Conservation (phyloP, 2,329 filamentous ascomycete species). For the Apiospora koreana region DNA sequence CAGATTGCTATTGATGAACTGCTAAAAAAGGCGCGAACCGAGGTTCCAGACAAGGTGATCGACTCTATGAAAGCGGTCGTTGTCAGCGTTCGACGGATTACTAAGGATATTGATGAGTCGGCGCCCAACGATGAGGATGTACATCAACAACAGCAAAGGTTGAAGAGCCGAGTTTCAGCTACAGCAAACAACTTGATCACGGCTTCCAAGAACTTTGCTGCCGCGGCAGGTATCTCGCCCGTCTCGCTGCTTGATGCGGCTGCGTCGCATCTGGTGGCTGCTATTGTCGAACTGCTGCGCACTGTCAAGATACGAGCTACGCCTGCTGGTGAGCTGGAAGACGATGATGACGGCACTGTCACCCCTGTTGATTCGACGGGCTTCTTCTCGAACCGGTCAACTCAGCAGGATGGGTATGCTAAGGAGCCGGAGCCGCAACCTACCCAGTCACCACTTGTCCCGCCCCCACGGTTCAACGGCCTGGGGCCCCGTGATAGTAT, state of each 20-base stretch:
- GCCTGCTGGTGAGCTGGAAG: constrained; percentile 73
- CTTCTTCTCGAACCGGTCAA: constrained; percentile 65
- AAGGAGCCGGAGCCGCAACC: constrained; percentile 32
- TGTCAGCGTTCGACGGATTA: constrained; percentile 79
- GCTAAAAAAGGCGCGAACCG: constrained; percentile 71
- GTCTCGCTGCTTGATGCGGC: constrained; percentile 94
- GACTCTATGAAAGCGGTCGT: constrained; percentile 88
- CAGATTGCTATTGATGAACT: constrained; percentile 93
- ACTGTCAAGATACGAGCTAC: constrained; percentile 81
- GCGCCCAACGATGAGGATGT: constrained; percentile 53
- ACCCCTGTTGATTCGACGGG: constrained; percentile 68
- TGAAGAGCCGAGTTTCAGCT: constrained; percentile 82
- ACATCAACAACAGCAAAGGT: constrained; percentile 62
- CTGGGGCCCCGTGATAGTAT: constrained; percentile 59
- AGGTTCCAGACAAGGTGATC: constrained; percentile 74
- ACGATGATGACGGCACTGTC: constrained; percentile 69
- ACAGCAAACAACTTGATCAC: constrained; percentile 97
- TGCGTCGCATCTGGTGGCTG: constrained; percentile 83
- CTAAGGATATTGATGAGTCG: constrained; percentile 72
- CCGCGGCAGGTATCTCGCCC: constrained; percentile 80
- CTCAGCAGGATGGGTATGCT: constrained; percentile 34
- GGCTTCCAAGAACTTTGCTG: constrained; percentile 87
- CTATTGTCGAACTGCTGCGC: constrained; percentile 83
- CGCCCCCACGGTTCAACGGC: constrained; percentile 59
- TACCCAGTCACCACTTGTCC: constrained; percentile 46